phyloP scores from a whole-genome alignment of 2,329 filamentous ascomycete species.

The Colletotrichum navitas region DNA sequence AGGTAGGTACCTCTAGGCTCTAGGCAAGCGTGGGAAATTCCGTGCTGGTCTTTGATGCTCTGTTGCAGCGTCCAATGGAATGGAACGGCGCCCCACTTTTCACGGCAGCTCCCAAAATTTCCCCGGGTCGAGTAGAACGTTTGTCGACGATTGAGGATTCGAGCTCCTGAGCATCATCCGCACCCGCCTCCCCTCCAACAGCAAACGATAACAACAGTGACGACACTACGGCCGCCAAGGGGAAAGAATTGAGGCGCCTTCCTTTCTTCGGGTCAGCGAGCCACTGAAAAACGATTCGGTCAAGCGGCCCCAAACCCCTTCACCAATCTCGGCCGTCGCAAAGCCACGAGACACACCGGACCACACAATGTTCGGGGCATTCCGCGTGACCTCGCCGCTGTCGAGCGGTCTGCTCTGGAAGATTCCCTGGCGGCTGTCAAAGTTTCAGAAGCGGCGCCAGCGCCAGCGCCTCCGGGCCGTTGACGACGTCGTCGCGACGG shows the following conservation, averaged over 20 bases:
- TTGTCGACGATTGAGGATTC: slow-evolving; percentile 4
- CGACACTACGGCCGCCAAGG: not conserved
- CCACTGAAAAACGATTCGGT: not conserved
- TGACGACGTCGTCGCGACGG: slow-evolving; percentile 85
- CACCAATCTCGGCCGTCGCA: not conserved
- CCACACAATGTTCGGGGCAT: slow-evolving; percentile 81
- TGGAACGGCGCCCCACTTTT: slow-evolving; percentile 4
- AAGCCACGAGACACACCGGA: slow-evolving; percentile 3
- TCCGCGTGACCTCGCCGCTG: slow-evolving; percentile 82
- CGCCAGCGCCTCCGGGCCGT: slow-evolving; percentile 85
- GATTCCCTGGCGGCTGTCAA: slow-evolving; percentile 94
- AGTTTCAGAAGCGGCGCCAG: slow-evolving; percentile 90
- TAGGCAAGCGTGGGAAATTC: slow-evolving; percentile 30
- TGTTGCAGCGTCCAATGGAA: slow-evolving; percentile 12
- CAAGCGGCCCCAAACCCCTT: not conserved
- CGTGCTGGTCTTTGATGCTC: not conserved
- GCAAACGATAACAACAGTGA: slow-evolving; percentile 6
- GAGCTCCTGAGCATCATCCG: not conserved
- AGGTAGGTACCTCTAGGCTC: too few relatives aligned
- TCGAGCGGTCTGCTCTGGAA: slow-evolving; percentile 93
- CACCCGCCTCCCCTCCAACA: not conserved
- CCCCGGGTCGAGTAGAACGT: slow-evolving; percentile 13
- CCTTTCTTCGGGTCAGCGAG: not conserved
- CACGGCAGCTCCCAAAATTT: slow-evolving; percentile 39
- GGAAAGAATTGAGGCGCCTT: not conserved